Percentiles rank a stretch among this genome's conserved stretches.
phyloP scores from a whole-genome alignment of 2,329 filamentous ascomycete genomes.

The Biscogniauxia marginata region DNA sequence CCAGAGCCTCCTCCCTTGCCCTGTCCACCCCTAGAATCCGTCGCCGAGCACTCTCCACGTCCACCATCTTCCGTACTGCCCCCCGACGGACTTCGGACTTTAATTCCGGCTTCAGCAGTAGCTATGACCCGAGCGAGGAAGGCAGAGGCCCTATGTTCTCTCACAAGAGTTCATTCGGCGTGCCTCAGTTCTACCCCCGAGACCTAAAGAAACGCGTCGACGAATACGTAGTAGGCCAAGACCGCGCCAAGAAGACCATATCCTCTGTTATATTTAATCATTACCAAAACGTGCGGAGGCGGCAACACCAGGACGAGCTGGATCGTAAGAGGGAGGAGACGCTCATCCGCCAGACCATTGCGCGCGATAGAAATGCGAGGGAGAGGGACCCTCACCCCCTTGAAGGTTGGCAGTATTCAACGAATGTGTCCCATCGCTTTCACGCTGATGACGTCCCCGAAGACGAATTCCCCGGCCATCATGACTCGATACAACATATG shows the following conservation, averaged over 20 bases:
- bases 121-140: conserved; percentile 55
- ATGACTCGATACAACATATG: conserved; percentile 45
- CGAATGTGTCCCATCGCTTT: conserved; percentile 7
- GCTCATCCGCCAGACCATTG: conserved; percentile 66
- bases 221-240: conserved; percentile 94
- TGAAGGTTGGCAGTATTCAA: conserved; percentile 61
- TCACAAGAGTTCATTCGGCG: conserved; percentile 52
- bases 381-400: conserved; percentile 67
- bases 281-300: conserved; percentile 81
- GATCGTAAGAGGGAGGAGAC: conserved; percentile 60
- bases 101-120: conserved; percentile 58
- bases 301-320: conserved; percentile 73
- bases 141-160: conserved; percentile 60
- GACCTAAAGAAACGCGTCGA: conserved; percentile 88
- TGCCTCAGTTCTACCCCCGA: conserved; percentile 62
- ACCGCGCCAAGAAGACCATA: conserved; percentile 89
- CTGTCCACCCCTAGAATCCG: conserved; percentile 10
- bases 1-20: conserved; percentile 16
- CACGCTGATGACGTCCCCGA: conserved; percentile 36
- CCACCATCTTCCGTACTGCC: conserved; percentile 26
- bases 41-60: conserved; percentile 30
- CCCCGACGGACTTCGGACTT: conserved; percentile 48
- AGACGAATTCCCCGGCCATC: conserved; percentile 58
- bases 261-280: conserved; percentile 95
- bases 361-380: conserved; percentile 62